These are phyloP conservation scores for Emericellopsis atlantica DNA, from an alignment of 2,329 filamentous ascomycete species.

Conservation along the genomic window DNA sequence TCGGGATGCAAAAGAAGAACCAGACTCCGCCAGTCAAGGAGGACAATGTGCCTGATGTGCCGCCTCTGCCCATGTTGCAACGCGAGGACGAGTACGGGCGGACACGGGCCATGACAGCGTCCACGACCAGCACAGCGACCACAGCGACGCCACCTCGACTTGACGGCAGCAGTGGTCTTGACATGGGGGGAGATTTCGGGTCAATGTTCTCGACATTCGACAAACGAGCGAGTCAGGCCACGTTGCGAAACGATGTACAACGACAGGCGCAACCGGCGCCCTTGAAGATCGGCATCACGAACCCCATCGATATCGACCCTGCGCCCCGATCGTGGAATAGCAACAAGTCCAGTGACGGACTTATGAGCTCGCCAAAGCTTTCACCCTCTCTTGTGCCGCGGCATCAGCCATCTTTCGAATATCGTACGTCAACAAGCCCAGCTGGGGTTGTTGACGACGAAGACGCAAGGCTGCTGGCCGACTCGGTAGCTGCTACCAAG, in stretches of 20 bases:
- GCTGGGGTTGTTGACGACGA: slow-evolving; percentile 34
- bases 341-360: slow-evolving; percentile 34
- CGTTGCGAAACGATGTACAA: slow-evolving; percentile 32
- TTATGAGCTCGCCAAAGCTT: slow-evolving; percentile 23
- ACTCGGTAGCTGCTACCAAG: slow-evolving; percentile 35
- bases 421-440: slow-evolving; percentile 18
- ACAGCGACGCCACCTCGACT: slow-evolving; percentile 38
- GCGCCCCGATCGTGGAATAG: slow-evolving; percentile 36
- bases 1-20: slow-evolving; percentile 42
- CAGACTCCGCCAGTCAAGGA: slow-evolving; percentile 15
- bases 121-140: slow-evolving; percentile 40
- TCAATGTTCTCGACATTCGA: slow-evolving; percentile 43
- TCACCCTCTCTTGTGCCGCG: slow-evolving; percentile 24
- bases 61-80: slow-evolving; percentile 22
- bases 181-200: slow-evolving; percentile 45
- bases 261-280: slow-evolving; percentile 29
- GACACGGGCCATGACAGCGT: slow-evolving; percentile 38
- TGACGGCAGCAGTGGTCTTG: slow-evolving; percentile 27
- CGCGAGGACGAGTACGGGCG: slow-evolving; percentile 19
- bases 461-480: slow-evolving; percentile 37
- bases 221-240: slow-evolving; percentile 38
- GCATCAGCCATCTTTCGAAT: slow-evolving; percentile 18
- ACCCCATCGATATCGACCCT: slow-evolving; percentile 26
- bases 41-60: slow-evolving; percentile 18
- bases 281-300: slow-evolving; percentile 30